Conservation (phyloP, 2,329 filamentous ascomycete genomes). For the Beauveria australis region DNA sequence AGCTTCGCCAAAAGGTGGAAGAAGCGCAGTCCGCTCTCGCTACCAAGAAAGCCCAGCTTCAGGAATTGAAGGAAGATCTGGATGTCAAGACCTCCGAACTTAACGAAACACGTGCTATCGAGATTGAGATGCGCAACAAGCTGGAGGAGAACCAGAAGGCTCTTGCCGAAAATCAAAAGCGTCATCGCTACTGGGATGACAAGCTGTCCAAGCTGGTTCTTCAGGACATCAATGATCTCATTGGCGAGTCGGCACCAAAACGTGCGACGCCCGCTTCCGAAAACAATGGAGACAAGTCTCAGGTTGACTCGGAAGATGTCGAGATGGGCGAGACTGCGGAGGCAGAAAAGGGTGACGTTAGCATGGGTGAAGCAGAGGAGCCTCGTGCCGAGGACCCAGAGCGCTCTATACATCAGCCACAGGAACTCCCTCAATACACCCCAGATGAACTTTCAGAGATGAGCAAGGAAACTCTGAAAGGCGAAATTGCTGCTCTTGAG, state of each 20-base stretch:
- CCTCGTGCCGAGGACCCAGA: slow-evolving; percentile 14
- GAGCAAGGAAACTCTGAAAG: slow-evolving; percentile 52
- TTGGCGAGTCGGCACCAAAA: slow-evolving; percentile 28
- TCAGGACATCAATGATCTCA: slow-evolving; percentile 69
- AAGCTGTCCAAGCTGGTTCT: slow-evolving; percentile 78
- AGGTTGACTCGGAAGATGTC: slow-evolving; percentile 24
- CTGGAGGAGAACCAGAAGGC: slow-evolving; percentile 93
- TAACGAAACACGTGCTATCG: slow-evolving; percentile 78
- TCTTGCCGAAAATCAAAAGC: slow-evolving; percentile 76
- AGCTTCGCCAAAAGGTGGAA: slow-evolving; percentile 64
- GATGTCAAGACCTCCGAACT: slow-evolving; percentile 80
- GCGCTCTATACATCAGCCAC: slow-evolving; percentile 27
- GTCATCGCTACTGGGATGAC: slow-evolving; percentile 77
- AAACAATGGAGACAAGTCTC: slow-evolving; percentile 15
- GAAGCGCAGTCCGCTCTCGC: slow-evolving; percentile 73
- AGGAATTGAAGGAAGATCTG: slow-evolving; percentile 71
- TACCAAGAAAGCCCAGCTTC: slow-evolving; percentile 72
- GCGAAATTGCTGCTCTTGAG: slow-evolving; percentile 54
- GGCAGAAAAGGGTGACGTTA: slow-evolving; percentile 15
- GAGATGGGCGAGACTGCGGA: slow-evolving; percentile 22
- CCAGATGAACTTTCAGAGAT: slow-evolving; percentile 60
- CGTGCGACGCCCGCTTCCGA: slow-evolving; percentile 15
- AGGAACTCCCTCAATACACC: slow-evolving; percentile 70
- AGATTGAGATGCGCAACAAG: slow-evolving; percentile 98
- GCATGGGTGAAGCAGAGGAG: slow-evolving; percentile 4